A percentile compares a stretch with the other conserved stretches of the same genome.
phyloP scores from a whole-genome alignment of 106 monocot genomes.

The Gastrodia elata region DNA sequence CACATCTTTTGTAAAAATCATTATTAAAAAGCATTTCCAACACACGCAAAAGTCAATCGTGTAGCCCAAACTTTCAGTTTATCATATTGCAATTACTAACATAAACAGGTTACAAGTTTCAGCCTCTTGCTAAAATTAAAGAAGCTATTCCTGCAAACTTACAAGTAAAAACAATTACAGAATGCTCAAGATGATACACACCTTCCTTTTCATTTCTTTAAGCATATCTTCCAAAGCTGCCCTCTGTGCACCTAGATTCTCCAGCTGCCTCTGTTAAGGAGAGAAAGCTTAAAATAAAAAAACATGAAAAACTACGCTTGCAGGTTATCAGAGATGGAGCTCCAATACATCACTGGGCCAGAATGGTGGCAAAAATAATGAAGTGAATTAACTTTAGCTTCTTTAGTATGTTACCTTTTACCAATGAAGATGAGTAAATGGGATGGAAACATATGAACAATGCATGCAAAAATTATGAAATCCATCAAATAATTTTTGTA shows the following conservation, averaged over 20 bases:
- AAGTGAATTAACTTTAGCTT: not conserved
- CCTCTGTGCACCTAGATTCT: slow-evolving; percentile 72
- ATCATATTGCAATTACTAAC: not conserved
- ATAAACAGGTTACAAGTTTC: not conserved
- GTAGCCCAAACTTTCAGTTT: not conserved
- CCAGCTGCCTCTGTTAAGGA: slow-evolving; percentile 70
- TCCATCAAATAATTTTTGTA: not conserved
- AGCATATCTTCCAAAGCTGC: slow-evolving; percentile 94
- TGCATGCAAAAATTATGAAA: not conserved
- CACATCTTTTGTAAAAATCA: not conserved
- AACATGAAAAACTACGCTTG: not conserved
- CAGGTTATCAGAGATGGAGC: not conserved
- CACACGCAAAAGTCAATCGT: not conserved
- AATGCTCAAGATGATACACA: slow-evolving; percentile 5
- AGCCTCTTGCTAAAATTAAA: not conserved
- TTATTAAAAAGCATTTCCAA: not conserved
- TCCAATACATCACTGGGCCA: not conserved
- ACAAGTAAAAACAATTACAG: not conserved
- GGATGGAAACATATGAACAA: not conserved
- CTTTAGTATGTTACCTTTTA: not conserved
- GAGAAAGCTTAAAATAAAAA: not conserved
- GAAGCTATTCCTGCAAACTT: not conserved
- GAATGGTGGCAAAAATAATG: not conserved
- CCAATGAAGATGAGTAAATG: not conserved
- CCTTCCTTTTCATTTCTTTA: slow-evolving; percentile 97